Evolutionary conservation across 169 alveolate genomes (phyloP).

Genomic region (Eimeria tenella): DNA sequence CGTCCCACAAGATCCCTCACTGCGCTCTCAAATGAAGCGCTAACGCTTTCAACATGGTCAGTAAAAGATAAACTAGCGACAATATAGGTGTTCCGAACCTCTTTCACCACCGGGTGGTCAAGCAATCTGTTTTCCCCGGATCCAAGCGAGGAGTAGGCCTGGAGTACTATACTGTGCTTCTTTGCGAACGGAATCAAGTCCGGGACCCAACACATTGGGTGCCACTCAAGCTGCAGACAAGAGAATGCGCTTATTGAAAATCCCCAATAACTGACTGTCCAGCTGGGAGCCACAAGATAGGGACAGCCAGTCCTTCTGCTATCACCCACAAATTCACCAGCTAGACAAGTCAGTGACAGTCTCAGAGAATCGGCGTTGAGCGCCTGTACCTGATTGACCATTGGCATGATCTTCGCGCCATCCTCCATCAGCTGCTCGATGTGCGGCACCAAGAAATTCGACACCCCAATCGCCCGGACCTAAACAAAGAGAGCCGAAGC

Average conservation of each 20-base stretch:
- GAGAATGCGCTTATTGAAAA: too few relatives aligned
- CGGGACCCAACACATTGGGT: constrained; percentile 69
- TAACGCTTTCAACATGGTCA: too few relatives aligned
- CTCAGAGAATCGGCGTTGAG: too few relatives aligned
- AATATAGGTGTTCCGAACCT: not conserved
- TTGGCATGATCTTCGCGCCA: constrained; percentile 67
- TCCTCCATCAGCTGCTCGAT: constrained; percentile 75
- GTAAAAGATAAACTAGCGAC: too few relatives aligned
- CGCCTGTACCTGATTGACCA: constrained; percentile 76
- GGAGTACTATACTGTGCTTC: constrained; percentile 66
- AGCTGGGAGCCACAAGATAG: too few relatives aligned
- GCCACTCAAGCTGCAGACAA: constrained; percentile 73
- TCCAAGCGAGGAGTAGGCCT: constrained; percentile 80
- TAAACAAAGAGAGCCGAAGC: not conserved
- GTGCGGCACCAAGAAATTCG: constrained; percentile 69
- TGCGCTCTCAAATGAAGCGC: too few relatives aligned
- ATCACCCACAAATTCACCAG: not conserved
- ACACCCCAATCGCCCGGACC: constrained; percentile 81
- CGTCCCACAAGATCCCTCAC: too few relatives aligned
- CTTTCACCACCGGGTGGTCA: constrained; percentile 59
- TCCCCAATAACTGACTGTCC: too few relatives aligned
- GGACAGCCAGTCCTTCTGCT: too few relatives aligned
- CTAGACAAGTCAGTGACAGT: not conserved
- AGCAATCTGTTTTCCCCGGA: constrained; percentile 64
- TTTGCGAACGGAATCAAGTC: constrained; percentile 22